Percentiles rank a stretch among this genome's conserved stretches.
phyloP scores from a whole-genome alignment of 2,329 filamentous ascomycete genomes.

The Cladosporium sp. region DNA sequence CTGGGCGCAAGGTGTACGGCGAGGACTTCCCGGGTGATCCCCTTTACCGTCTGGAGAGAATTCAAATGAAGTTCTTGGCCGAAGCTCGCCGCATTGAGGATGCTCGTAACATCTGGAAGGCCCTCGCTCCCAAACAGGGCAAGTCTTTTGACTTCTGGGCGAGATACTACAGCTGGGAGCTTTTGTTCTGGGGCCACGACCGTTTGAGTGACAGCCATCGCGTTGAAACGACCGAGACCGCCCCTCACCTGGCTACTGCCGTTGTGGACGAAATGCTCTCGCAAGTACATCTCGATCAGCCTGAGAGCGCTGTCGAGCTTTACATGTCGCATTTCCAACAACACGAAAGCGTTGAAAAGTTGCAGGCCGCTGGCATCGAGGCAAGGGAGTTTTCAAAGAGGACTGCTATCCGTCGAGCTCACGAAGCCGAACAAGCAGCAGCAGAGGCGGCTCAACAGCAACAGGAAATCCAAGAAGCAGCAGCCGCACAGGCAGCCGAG shows the following conservation, averaged over 20 bases:
- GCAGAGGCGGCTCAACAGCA: slow-evolving; percentile 44
- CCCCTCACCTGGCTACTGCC: slow-evolving; percentile 67
- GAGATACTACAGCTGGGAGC: slow-evolving; percentile 86
- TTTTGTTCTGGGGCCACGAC: slow-evolving; percentile 61
- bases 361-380: slow-evolving; percentile 68
- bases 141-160: slow-evolving; percentile 92
- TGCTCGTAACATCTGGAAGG: slow-evolving; percentile 70
- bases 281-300: slow-evolving; percentile 62
- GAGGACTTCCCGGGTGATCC: slow-evolving; percentile 78
- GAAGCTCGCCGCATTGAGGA: slow-evolving; percentile 72
- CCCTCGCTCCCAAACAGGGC: slow-evolving; percentile 59
- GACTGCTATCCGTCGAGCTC: slow-evolving; percentile 58
- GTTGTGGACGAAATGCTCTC: slow-evolving; percentile 67
- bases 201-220: slow-evolving; percentile 46
- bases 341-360: slow-evolving; percentile 70
- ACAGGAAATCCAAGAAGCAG: slow-evolving; percentile 28
- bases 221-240: slow-evolving; percentile 47
- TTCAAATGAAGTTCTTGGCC: slow-evolving; percentile 85
- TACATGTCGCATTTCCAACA: slow-evolving; percentile 80
- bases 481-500: slow-evolving; percentile 19
- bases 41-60: slow-evolving; percentile 79
- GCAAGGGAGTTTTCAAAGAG: slow-evolving; percentile 62
- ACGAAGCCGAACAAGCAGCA: slow-evolving; percentile 60
- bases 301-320: slow-evolving; percentile 67
- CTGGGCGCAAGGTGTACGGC: slow-evolving; percentile 72